Conservation (phyloP, 345 rosid genomes). For the Eucalyptus pumila region DNA sequence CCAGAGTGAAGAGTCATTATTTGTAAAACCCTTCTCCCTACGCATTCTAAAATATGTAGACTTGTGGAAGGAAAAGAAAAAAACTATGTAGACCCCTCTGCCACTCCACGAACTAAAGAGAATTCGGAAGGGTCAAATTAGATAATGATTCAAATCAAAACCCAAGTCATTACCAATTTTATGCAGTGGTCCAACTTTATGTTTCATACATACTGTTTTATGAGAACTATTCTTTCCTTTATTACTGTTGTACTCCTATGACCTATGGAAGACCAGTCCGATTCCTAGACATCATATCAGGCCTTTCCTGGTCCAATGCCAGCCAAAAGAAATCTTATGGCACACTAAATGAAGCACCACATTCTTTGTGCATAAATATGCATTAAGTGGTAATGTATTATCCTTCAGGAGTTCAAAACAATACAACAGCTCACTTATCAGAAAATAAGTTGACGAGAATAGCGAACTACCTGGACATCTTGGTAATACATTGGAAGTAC, state of each 20-base stretch:
- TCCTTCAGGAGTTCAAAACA: background rate
- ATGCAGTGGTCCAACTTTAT: background rate
- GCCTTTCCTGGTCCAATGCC: background rate
- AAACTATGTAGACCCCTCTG: background rate
- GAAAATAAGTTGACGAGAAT: background rate
- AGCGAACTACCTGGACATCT: constrained; percentile 56
- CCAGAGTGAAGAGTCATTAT: background rate
- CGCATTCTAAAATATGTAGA: background rate
- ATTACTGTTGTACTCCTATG: background rate
- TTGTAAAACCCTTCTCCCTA: background rate
- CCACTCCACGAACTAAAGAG: background rate
- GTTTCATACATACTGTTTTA: background rate
- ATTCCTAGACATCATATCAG: background rate
- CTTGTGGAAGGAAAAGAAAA: background rate
- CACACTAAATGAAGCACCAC: background rate
- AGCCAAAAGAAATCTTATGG: background rate
- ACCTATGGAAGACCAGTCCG: background rate
- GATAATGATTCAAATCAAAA: background rate
- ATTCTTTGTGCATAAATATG: background rate
- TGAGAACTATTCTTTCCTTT: background rate
- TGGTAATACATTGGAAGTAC: constrained; percentile 58
- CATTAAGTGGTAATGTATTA: background rate
- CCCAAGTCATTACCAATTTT: background rate
- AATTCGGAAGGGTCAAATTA: background rate
- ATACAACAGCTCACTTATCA: background rate